Conservation (phyloP, 495 filamentous ascomycete genomes). For the Aspergillus hancockii region DNA sequence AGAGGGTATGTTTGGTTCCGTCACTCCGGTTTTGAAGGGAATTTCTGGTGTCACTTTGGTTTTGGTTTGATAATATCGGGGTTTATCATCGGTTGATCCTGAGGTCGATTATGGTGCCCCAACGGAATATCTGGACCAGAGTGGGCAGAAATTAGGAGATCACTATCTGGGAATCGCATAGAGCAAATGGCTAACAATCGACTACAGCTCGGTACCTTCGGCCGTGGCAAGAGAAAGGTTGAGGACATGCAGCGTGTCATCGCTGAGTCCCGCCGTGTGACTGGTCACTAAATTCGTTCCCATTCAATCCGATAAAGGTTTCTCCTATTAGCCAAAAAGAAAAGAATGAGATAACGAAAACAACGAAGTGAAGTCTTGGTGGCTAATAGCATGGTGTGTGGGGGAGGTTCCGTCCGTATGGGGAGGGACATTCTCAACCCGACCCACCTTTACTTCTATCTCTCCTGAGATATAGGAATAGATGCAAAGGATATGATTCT, state of each 20-base stretch:
- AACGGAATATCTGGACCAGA: not conserved
- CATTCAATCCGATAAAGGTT: conserved; percentile 31
- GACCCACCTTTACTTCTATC: not conserved
- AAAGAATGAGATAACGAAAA: conserved; percentile 20
- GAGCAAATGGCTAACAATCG: conserved; percentile 19
- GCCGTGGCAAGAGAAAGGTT: conserved; percentile 97
- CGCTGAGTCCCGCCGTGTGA: conserved; percentile 84
- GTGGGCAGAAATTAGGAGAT: not conserved
- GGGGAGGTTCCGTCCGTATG: conserved; percentile 9
- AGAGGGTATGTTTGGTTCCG: conserved; percentile 66
- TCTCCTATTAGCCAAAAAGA: conserved; percentile 25
- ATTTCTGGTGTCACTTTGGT: not conserved
- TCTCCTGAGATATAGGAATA: conserved; percentile 1
- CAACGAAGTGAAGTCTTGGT: conserved; percentile 8
- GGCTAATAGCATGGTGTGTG: conserved; percentile 8
- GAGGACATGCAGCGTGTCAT: conserved; percentile 97
- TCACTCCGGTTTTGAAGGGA: not conserved
- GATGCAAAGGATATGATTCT: conserved; percentile 3
- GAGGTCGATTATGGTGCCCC: not conserved
- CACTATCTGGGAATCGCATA: not conserved
- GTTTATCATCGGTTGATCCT: not conserved
- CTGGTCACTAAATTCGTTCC: conserved; percentile 65
- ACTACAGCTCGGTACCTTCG: conserved; percentile 86
- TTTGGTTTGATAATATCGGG: not conserved
- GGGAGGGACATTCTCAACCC: not conserved